phyloP scores from a whole-genome alignment of 371 early-diverging fungal genomes.

The Cokeromyces recurvatus region DNA sequence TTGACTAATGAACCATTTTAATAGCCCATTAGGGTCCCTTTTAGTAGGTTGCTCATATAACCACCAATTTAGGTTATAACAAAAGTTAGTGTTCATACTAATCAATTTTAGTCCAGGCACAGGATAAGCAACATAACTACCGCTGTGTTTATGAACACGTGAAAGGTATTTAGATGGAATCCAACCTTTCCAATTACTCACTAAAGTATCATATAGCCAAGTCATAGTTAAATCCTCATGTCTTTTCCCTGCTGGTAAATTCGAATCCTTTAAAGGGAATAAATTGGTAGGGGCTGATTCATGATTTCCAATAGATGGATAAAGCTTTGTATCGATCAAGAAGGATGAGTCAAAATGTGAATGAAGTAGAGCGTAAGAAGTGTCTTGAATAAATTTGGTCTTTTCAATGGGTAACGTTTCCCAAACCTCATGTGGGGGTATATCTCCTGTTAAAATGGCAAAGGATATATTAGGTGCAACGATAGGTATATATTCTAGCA shows the following conservation, averaged over 20 bases:
- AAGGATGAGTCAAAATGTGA: slow-evolving; percentile 33
- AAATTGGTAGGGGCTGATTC: slow-evolving; percentile 47
- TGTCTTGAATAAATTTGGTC: slow-evolving; percentile 37
- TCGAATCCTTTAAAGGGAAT: slow-evolving; percentile 38
- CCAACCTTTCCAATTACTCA: slow-evolving; percentile 54
- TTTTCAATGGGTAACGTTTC: slow-evolving; percentile 33
- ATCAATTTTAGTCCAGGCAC: slow-evolving; percentile 46
- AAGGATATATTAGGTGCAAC: slow-evolving; percentile 40
- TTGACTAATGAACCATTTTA: slow-evolving; percentile 47
- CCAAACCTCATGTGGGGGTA: slow-evolving; percentile 67
- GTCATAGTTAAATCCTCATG: slow-evolving; percentile 24
- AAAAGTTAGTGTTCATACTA: slow-evolving; percentile 52
- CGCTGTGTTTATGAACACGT: slow-evolving; percentile 32
- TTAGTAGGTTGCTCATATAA: slow-evolving; percentile 30
- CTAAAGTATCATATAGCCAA: slow-evolving; percentile 49
- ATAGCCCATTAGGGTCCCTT: slow-evolving; percentile 48
- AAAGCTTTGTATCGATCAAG: slow-evolving; percentile 33
- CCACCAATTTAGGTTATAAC: slow-evolving; percentile 1
- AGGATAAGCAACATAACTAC: slow-evolving; percentile 47
- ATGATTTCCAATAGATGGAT: slow-evolving; percentile 58
- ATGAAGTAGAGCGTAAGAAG: slow-evolving; percentile 34
- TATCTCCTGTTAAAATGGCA: slow-evolving; percentile 57
- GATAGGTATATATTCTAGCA: slow-evolving; percentile 39
- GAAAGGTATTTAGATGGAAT: slow-evolving; percentile 20
- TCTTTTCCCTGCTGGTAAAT: slow-evolving; percentile 17